phyloP scores from a whole-genome alignment of 176 grass and related monocot genomes.

The Olyra latifolia region DNA sequence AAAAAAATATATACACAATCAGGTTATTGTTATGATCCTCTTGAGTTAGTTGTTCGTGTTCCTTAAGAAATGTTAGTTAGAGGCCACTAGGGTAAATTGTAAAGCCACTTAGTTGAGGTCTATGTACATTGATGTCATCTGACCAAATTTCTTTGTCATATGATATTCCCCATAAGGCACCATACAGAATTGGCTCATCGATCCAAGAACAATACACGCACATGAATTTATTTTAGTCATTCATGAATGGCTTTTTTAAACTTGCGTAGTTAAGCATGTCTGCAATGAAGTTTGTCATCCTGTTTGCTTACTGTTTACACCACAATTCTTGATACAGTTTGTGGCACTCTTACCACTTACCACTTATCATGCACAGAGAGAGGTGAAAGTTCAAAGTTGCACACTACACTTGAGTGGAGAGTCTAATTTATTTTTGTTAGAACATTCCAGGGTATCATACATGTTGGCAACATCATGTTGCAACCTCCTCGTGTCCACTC shows the following conservation, averaged over 20 bases:
- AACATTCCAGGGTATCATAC: neutral
- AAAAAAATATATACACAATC: neutral
- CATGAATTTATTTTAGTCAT: neutral
- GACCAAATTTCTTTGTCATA: neutral
- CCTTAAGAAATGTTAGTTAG: neutral
- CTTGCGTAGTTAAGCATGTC: neutral
- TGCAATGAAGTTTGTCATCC: slow-evolving; percentile 18
- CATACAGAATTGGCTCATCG: neutral
- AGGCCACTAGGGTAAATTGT: neutral
- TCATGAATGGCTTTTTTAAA: neutral
- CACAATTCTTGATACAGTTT: neutral
- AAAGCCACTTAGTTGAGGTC: neutral
- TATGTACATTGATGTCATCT: neutral
- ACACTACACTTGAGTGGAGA: neutral
- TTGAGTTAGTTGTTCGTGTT: neutral
- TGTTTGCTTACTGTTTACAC: slow-evolving; percentile 5
- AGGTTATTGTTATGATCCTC: neutral
- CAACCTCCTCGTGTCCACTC: slow-evolving; percentile 19
- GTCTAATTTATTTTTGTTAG: neutral
- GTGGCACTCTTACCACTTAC: neutral
- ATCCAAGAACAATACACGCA: neutral
- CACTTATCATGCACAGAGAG: neutral
- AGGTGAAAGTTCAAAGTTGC: slow-evolving; percentile 5
- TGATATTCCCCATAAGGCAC: neutral
- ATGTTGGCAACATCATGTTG: slow-evolving; percentile 28